phyloP scores from a whole-genome alignment of 805 yeast species.

The Danielozyma ontarioensis region DNA sequence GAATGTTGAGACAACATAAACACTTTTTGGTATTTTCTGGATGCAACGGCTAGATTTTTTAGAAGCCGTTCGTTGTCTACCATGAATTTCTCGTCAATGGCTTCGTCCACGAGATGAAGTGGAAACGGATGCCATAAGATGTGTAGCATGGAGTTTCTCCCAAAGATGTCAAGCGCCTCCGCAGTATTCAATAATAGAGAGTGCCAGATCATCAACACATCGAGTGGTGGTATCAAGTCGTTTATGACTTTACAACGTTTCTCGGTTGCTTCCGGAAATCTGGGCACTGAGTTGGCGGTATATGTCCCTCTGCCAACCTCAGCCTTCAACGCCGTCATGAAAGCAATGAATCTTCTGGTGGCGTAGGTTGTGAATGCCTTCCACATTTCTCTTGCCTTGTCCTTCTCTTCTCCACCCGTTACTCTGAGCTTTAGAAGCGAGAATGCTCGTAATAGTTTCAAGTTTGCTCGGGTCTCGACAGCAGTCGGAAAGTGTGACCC shows the following conservation, averaged over 20 bases:
- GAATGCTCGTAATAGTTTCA: constrained; percentile 18
- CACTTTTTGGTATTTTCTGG: too few relatives aligned
- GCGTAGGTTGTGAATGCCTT: constrained; percentile 18
- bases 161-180: too few relatives aligned
- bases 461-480: constrained; percentile 17
- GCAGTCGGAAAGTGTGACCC: too few relatives aligned
- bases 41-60: too few relatives aligned
- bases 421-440: constrained; percentile 10
- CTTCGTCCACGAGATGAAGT: too few relatives aligned
- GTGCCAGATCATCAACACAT: constrained; percentile 19
- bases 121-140: too few relatives aligned
- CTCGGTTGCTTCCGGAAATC: constrained; percentile 1
- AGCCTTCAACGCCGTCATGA: constrained; percentile 15
- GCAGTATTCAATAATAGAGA: constrained; percentile 13
- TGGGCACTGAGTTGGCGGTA: not conserved
- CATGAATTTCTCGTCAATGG: too few relatives aligned
- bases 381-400: constrained; percentile 12
- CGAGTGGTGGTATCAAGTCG: constrained; percentile 13
- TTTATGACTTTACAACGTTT: constrained; percentile 1
- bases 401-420: too few relatives aligned
- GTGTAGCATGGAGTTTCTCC: too few relatives aligned
- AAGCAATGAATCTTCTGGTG: constrained; percentile 15
- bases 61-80: too few relatives aligned
- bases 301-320: not conserved
- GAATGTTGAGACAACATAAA: too few relatives aligned